Base-by-base conservation (phyloP, 805 yeast genomes). In the Lipomyces sp. region DNA sequence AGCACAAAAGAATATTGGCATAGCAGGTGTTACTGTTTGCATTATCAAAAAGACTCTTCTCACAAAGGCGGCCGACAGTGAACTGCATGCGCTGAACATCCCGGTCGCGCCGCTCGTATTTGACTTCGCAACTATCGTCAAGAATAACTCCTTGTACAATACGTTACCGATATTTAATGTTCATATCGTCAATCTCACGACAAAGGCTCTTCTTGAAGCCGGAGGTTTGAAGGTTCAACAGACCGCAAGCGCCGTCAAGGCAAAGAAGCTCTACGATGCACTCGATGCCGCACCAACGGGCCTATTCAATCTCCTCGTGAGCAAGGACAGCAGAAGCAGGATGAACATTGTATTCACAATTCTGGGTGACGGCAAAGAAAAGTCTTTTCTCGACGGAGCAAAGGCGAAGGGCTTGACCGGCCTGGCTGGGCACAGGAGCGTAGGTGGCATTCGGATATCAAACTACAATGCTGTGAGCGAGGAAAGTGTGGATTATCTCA, bases 1-100 rank as follows among this genome's bases (percentile, higher is more conserved):
- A 57, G 99, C 98, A 24, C 99, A 93, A 72, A 93, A 93, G 71
- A 93, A 93, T 68, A 88, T 93, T 65, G 98, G 99, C 48, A 74
- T 93, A 65, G 97, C 99, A 8, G 98, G 99, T 34, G 79, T 93
- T 58, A 84, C 97, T 14, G 76, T 93, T 56, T 91, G 89, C 68
- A 91, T 93, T 63, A 83, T 90, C 69, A 88, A 86, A 70, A 91
- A 89, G 68, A 65, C 82, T 1, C 75, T 93, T 48, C 70, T 93
- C 24, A 84, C 81, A 24, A 56, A 53, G 43, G 81, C 88, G 2
- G 60, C 80, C 2, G 86, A 81, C 57, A 83, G 73, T 1, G 82
- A 81, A 59, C 73, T 89, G 61, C 73, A 67, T 39, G 70, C 71
- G 33, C 70, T 82, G 45, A 79, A 79, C 16, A 67, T 87, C n/a